Percentiles rank a stretch among this genome's conserved stretches.
Conservation (phyloP, 805 yeast genomes). For the Candida ficus region DNA sequence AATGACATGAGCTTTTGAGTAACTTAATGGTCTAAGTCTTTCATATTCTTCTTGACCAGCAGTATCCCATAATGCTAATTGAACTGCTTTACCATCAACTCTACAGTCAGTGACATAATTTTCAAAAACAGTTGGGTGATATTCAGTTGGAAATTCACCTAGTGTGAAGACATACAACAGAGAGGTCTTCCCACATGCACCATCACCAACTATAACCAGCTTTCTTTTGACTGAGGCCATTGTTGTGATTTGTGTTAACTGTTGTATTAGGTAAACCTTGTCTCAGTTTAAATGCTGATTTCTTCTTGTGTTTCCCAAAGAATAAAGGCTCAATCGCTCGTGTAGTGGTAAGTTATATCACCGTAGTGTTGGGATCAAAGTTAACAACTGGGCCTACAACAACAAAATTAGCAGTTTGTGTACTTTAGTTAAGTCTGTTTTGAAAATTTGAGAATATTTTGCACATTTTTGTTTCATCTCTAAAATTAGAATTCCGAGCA, state of each 20-base stretch:
- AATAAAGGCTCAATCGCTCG: too few species aligned
- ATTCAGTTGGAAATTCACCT: slow-evolving; percentile 89
- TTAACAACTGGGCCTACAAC: too few species aligned
- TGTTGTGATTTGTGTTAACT: background rate
- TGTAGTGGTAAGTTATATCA: too few species aligned
- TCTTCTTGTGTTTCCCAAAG: too few species aligned
- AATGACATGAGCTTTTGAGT: slow-evolving; percentile 81
- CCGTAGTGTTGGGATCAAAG: too few species aligned
- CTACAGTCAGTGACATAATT: slow-evolving; percentile 92
- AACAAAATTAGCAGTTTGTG: background rate
- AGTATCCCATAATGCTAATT: slow-evolving; percentile 89
- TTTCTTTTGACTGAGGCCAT: slow-evolving; percentile 49
- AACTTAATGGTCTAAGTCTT: slow-evolving; percentile 80
- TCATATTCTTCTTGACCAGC: slow-evolving; percentile 98
- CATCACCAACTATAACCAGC: slow-evolving; percentile 89
- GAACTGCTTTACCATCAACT: slow-evolving; percentile 89
- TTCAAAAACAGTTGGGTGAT: slow-evolving; percentile 92
- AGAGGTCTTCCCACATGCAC: slow-evolving; percentile 93
- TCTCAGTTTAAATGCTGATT: too few species aligned
- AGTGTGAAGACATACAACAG: slow-evolving; percentile 84
- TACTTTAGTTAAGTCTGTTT: too few species aligned
- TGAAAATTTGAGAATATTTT: too few species aligned
- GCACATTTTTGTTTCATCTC: background rate
- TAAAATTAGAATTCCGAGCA: slow-evolving; percentile 6
- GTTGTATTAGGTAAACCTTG: background rate